Base-by-base conservation (phyloP, 805 yeast species). In the Lipomyces oligophaga region DNA sequence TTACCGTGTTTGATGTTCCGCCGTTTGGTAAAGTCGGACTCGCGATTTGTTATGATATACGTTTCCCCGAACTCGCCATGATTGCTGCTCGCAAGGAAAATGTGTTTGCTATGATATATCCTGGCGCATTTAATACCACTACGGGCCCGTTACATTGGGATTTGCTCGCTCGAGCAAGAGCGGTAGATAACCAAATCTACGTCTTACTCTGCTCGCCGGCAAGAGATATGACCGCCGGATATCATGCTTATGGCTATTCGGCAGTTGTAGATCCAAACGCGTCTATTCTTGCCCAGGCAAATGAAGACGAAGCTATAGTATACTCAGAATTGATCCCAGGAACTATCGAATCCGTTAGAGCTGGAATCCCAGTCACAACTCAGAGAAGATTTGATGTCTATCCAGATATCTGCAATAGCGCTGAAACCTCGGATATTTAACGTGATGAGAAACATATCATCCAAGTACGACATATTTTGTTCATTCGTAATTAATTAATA, bases 81-180 rank as follows among this genome's bases (percentile, higher is more conserved):
- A 67, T 86, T 55, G 87, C 96, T 55, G 70, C 73, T 10, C 63
- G 74, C 21, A 56, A 60, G 31, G 68, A 80, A 27, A 95, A 96
- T 2, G 95, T 96, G 0, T 75, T 85, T 47, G 69, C 90, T 19
- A 58, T 90, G 32, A 76, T 90, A 2, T 90, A 71, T 58, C 97
- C 98, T 0, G 82, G 94, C 21, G 97, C 97, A 0, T 93, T 94
- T 72, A 93, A 96, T 0, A 77, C 84, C 62, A 80, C 81, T 54
- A 90, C 97, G 0, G 98, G 98, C 0, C 79, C 79, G 41, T 86
- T 90, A 1, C 98, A 90, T 61, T 90, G 97, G 95, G 79, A 79
- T 43, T 64, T 77, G 1, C 69, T 90, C 41, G 96, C 86, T 1
- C 72, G 79, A 22, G 83, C 95, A 0, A 70, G 97, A 38, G 97